Base-by-base conservation (phyloP, 768 basidiomycete species). In the Leccinum uliginosum region DNA sequence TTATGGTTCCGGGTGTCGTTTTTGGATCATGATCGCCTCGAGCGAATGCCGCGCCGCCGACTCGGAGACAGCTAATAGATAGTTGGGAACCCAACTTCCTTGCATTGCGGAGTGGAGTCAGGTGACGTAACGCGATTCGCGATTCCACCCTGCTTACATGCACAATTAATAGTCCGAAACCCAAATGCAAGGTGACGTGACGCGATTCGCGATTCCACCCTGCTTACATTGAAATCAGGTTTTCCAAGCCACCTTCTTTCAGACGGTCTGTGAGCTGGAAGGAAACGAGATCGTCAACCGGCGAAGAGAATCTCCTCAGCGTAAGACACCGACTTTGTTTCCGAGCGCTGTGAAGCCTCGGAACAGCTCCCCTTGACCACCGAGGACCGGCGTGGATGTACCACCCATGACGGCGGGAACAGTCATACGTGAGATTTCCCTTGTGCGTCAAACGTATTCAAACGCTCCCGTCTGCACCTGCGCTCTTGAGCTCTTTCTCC, bases 171-270 rank as follows among this genome's bases (percentile, higher is more conserved):
- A 24, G 4, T 24, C 24, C 24, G 4, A 4, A 24, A 24, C 24
- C 24, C 24, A 24, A 24, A 24, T 24, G 24, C 24, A 24, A 24
- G 24, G 24, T 24, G 24, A 24, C 24, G 24, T 24, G 24, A 24
- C 24, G 24, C 24, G 24, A 24, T 24, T 24, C 24, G 24, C 24
- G 24, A 24, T 24, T 24, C 24, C 24, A 24, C 24, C 24, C 24
- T 24, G 24, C 24, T 24, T 24, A 24, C 24, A 24, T 24, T 24
- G 94, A 95, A 60, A 99, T 91, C 15, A 99, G 78, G 70, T 96
- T 96, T 70, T 98, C 95, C 30, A 98, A 80, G n/a, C 93, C 93
- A 32, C 94, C 91, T 67, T 97, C 96, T 73, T 95, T 91, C 54
- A 98, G 76, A 48, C 92, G 83, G 67, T 94, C 93, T 1, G 93